Evolutionary conservation across 2,329 filamentous ascomycete species (phyloP).

Genomic region (Periconia sp.): DNA sequence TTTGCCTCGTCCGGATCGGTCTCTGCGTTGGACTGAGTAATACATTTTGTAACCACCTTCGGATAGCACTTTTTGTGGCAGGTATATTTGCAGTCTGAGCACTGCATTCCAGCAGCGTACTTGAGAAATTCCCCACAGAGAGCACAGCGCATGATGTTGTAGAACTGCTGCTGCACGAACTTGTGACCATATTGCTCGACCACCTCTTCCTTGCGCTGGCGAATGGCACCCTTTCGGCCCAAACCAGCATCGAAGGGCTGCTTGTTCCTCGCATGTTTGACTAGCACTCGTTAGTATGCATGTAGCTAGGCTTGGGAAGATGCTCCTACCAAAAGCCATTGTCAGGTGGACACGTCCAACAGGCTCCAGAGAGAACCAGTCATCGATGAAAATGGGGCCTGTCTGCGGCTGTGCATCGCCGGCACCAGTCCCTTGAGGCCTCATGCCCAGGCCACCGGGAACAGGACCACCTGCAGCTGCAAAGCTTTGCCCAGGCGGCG

Average conservation of each 20-base stretch:
- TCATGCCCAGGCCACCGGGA: constrained; percentile 49
- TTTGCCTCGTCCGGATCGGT: constrained; percentile 99
- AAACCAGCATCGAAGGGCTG: constrained; percentile 86
- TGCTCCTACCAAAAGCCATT: constrained; percentile 74
- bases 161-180: constrained; percentile 97
- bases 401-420: constrained; percentile 56
- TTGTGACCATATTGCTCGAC: constrained; percentile 99
- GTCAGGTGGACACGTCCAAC: constrained; percentile 90
- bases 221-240: constrained; percentile 92
- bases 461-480: constrained; percentile 46
- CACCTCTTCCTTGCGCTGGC: constrained; percentile 96
- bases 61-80: constrained; percentile 97
- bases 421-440: constrained; percentile 34
- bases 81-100: constrained; percentile 98
- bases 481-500: constrained; percentile 52
- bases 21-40: constrained; percentile 98
- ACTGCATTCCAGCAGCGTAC: constrained; percentile 98
- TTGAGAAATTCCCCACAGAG: constrained; percentile 98
- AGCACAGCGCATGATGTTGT: constrained; percentile 99
- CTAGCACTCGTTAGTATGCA: constrained; percentile 44
- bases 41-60: constrained; percentile 98
- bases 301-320: background rate
- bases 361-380: constrained; percentile 97
- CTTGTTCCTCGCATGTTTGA: constrained; percentile 86
- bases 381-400: constrained; percentile 72